These are phyloP conservation scores for Tolypocladium endophyticum DNA, from an alignment of 2,329 filamentous ascomycete genomes.

Conservation along the genomic window DNA sequence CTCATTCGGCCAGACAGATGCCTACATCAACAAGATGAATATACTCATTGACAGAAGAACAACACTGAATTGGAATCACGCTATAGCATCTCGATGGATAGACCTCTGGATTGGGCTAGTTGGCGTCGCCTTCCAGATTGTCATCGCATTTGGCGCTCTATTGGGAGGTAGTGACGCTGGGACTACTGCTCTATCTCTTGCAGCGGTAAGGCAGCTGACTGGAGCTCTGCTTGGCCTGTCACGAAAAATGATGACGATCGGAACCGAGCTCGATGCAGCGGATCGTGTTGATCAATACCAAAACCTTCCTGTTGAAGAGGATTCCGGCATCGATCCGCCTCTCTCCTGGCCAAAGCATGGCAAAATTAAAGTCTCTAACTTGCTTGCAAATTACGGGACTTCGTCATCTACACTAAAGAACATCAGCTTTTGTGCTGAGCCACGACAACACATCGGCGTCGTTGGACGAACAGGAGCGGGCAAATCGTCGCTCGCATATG, in stretches of 20 bases:
- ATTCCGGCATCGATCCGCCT: not conserved
- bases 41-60: not conserved
- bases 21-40: not conserved
- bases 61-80: not conserved
- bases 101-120: not conserved
- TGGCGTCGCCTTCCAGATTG: not conserved
- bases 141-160: not conserved
- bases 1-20: not conserved
- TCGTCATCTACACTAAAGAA: not conserved
- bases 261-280: not conserved
- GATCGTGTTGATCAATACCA: not conserved
- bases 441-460: constrained; percentile 72
- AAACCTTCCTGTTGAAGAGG: not conserved
- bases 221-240: not conserved
- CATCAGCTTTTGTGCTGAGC: not conserved
- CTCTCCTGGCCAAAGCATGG: not conserved
- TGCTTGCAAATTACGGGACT: not conserved
- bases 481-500: constrained; percentile 44
- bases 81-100: not conserved
- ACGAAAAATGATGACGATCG: not conserved
- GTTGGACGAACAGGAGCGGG: constrained; percentile 87
- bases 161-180: not conserved
- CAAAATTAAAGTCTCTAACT: not conserved
- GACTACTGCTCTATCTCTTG: not conserved
- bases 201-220: not conserved